A percentile compares a stretch with the other conserved stretches of the same genome.
Conservation (phyloP, 371 early-diverging fungal genomes). For the Mucor irregularis region DNA sequence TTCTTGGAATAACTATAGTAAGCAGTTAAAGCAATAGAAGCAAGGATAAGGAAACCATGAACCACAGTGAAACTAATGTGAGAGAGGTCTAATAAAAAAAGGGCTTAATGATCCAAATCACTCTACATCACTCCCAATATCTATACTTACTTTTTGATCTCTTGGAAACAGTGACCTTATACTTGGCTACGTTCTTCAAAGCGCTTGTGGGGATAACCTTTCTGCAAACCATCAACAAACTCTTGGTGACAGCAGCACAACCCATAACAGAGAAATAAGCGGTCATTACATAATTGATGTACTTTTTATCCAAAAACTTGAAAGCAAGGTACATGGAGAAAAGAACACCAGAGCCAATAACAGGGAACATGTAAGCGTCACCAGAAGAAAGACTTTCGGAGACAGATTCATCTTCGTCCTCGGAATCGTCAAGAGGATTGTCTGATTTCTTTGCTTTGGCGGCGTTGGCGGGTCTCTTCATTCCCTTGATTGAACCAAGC, state of each 20-base stretch:
- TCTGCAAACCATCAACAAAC: constrained; percentile 56
- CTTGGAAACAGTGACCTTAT: constrained; percentile 71
- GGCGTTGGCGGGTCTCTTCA: constrained; percentile 64
- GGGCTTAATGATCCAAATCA: neutral
- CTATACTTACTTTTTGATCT: constrained; percentile 64
- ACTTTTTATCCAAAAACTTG: constrained; percentile 81
- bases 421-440: constrained; percentile 45
- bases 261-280: constrained; percentile 90
- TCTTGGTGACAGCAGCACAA: constrained; percentile 72
- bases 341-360: constrained; percentile 85
- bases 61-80: constrained; percentile 74
- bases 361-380: constrained; percentile 94
- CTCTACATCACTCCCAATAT: no score
- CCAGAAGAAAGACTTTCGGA: constrained; percentile 80
- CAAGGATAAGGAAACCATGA: constrained; percentile 61
- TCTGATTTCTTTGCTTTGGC: constrained; percentile 34
- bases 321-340: constrained; percentile 87
- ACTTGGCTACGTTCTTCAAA: constrained; percentile 62
- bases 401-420: constrained; percentile 61
- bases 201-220: constrained; percentile 47
- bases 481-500: constrained; percentile 67
- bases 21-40: constrained; percentile 66
- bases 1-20: constrained; percentile 86
- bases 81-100: constrained; percentile 50
- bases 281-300: constrained; percentile 83